Conservation (phyloP, 768 basidiomycete species). For the Pisolithus sp. region DNA sequence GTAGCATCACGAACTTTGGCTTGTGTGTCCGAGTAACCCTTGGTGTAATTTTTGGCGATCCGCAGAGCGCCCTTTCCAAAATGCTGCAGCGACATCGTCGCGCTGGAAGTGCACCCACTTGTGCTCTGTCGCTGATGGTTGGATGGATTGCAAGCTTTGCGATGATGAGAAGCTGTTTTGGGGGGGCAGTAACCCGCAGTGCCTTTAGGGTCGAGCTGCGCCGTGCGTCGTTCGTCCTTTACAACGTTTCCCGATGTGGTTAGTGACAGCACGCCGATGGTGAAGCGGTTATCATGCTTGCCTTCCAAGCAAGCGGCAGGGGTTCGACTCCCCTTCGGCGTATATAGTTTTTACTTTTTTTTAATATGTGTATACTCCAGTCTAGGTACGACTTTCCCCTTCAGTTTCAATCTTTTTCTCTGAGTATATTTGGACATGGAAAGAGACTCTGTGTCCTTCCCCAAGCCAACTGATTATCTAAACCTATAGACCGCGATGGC, state of each 20-base stretch:
- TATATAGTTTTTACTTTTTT: constrained; percentile 9
- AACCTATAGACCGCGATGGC: no score
- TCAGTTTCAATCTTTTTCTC: no score
- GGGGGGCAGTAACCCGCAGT: not conserved
- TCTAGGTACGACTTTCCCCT: no score
- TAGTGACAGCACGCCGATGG: constrained; percentile 46
- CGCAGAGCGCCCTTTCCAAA: constrained; percentile 82
- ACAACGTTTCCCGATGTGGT: not conserved
- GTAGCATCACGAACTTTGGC: constrained; percentile 95
- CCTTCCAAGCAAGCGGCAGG: constrained; percentile 77
- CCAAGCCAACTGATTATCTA: no score
- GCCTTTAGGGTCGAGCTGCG: not conserved
- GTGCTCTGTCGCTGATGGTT: not conserved
- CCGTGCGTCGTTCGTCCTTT: not conserved
- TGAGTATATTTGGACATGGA: no score
- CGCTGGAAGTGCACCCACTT: not conserved
- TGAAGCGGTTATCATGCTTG: constrained; percentile 93
- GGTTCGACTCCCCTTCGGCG: constrained; percentile 71
- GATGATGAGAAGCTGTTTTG: not conserved
- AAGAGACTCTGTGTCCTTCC: no score
- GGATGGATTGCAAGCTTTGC: no score
- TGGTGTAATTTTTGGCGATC: constrained; percentile 93
- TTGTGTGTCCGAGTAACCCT: constrained; percentile 92
- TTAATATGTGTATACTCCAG: not conserved
- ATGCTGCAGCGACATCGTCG: constrained; percentile 54